Percentiles rank a stretch among this genome's conserved stretches.
phyloP scores from a whole-genome alignment of 495 filamentous ascomycete species.

The Zalerion maritima region DNA sequence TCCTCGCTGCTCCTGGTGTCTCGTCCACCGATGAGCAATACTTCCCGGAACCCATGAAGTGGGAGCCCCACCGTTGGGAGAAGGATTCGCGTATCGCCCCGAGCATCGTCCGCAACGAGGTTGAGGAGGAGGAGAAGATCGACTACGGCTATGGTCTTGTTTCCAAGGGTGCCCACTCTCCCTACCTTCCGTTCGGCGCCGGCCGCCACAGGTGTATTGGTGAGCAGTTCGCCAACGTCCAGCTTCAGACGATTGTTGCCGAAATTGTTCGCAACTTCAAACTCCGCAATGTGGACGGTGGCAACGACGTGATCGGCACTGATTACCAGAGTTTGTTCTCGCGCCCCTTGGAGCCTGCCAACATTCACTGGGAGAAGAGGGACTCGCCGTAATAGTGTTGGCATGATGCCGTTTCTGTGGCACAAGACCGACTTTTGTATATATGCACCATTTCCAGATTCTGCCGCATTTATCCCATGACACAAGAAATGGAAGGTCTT shows the following conservation, averaged over 20 bases:
- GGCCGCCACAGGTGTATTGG: conserved; percentile 92
- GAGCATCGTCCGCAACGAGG: conserved; percentile 30
- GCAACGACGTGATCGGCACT: conserved; percentile 55
- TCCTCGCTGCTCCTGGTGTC: conserved; percentile 73
- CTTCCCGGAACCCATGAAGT: conserved; percentile 67
- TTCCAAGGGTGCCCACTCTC: conserved; percentile 69
- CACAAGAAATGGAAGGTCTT: no score
- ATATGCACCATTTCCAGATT: conserved; percentile 7
- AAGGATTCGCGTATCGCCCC: conserved; percentile 28
- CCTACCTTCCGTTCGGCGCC: conserved; percentile 90
- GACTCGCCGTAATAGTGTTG: conserved; percentile 7
- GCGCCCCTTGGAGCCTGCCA: conserved; percentile 47
- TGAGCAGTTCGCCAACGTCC: conserved; percentile 91
- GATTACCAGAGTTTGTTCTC: conserved; percentile 66
- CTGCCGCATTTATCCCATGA: no score
- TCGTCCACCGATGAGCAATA: conserved; percentile 51
- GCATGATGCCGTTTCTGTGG: conserved; percentile 1
- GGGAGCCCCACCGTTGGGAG: conserved; percentile 88
- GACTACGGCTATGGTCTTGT: conserved; percentile 94
- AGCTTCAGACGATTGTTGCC: conserved; percentile 74
- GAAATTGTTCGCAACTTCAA: conserved; percentile 62
- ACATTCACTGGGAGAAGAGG: conserved; percentile 51
- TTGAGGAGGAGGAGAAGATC: conserved; percentile 51
- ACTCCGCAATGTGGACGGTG: conserved; percentile 55
- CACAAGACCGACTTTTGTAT: conserved; percentile 10